These are phyloP conservation scores for Suillus spraguei DNA, from an alignment of 768 basidiomycete species.

Conservation along the genomic window DNA sequence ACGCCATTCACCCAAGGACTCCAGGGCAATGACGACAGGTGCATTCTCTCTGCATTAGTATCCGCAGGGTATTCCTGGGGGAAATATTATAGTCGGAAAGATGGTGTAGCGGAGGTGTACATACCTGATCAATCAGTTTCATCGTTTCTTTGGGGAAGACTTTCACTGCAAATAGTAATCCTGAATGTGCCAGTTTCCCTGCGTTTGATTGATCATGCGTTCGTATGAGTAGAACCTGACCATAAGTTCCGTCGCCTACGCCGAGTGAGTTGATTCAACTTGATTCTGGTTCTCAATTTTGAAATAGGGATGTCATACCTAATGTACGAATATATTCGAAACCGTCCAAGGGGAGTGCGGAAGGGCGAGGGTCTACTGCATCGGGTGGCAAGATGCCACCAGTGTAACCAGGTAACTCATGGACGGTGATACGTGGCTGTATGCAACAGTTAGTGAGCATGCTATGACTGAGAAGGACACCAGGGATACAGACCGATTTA, in stretches of 20 bases:
- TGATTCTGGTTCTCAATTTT: neutral
- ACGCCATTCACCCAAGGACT: conserved; percentile 54
- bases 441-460: conserved; percentile 10
- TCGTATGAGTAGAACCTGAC: conserved; percentile 45
- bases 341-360: conserved; percentile 37
- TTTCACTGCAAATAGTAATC: conserved; percentile 51
- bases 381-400: conserved; percentile 18
- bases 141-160: conserved; percentile 38
- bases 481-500: neutral
- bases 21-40: conserved; percentile 49
- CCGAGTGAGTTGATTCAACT: conserved; percentile 11
- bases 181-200: conserved; percentile 36
- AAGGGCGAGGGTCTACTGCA: conserved; percentile 40
- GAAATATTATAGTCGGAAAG: conserved; percentile 7
- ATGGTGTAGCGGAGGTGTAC: conserved; percentile 13
- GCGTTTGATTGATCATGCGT: conserved; percentile 30
- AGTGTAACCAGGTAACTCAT: conserved; percentile 14
- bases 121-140: conserved; percentile 33
- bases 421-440: conserved; percentile 21
- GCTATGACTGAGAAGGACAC: neutral
- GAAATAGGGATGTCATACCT: conserved; percentile 29
- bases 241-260: conserved; percentile 44
- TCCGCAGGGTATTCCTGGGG: conserved; percentile 28
- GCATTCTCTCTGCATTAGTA: conserved; percentile 44
- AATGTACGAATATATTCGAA: conserved; percentile 45